Base-by-base conservation (phyloP, 768 basidiomycete species). In the Tephrocybe rancida region DNA sequence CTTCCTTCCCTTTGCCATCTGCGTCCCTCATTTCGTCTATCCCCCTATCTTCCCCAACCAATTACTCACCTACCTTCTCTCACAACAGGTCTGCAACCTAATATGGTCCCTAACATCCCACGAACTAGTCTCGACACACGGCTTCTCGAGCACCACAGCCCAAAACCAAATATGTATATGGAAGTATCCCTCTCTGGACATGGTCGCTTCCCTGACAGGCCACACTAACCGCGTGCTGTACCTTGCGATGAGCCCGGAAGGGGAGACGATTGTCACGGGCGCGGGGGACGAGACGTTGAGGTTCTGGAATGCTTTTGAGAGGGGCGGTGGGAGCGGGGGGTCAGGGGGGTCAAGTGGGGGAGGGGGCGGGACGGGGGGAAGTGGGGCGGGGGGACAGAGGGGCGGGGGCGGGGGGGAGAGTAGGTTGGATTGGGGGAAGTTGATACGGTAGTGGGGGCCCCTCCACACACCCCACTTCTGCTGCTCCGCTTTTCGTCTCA, bases 81-180 rank as follows among this genome's bases (percentile, higher is more conserved):
- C 45, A 14, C 26, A 19, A 11, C 50, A 96, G 93, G 93, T 98
- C 37, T 98, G 95, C 77, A 98, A 98, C 73, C 84, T 98, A 50
- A 91, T 94, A 55, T 98, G 95, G 95, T 95, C 93, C 0, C 73
- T 87, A 29, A 98, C 92, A 6, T 96, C 96, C 2, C 95, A 97
- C 60, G 96, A 99, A 70, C 83, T 99, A 24, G 96, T 99, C 25
- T 97, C 95, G 10, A 99, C 96, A 0, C 96, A 99, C 61, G 96
- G 96, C 1, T 99, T 94, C 73, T 95, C 93, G 11, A 90, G 88
- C 5, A 93, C 92, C 2, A 86, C 92, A 0, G 89, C 94, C 1
- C 95, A 97, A 68, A 97, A 98, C 70, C 96, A 98, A 67, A 95
- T 96, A 44, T 93, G 90, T 61, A 90, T 94, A 54, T 94, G 94